phyloP scores from a whole-genome alignment of 345 rosid species.

The Cardamine chenopodiifolia region DNA sequence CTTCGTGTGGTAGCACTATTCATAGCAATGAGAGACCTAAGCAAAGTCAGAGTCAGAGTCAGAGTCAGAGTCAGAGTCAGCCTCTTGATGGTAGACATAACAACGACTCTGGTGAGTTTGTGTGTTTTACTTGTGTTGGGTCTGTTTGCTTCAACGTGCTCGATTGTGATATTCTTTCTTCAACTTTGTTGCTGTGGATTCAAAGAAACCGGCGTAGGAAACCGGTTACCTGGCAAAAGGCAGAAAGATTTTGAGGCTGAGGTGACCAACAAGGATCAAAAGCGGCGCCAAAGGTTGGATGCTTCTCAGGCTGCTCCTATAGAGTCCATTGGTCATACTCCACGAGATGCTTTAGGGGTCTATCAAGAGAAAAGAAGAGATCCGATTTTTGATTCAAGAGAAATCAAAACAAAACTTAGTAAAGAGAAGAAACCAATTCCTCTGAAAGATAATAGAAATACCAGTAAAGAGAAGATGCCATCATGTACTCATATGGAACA shows the following conservation, averaged over 20 bases:
- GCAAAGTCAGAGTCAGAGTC: constrained; percentile 39
- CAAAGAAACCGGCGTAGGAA: constrained; percentile 61
- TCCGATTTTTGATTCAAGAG: background rate
- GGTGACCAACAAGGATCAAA: constrained; percentile 47
- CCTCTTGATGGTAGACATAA: constrained; percentile 46
- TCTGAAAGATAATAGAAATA: background rate
- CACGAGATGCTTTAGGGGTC: constrained; percentile 15
- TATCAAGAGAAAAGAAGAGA: constrained; percentile 28
- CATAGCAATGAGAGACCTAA: constrained; percentile 47
- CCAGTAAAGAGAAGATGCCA: background rate
- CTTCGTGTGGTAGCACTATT: constrained; percentile 40
- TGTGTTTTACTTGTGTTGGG: constrained; percentile 54
- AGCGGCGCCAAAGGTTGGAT: constrained; percentile 35
- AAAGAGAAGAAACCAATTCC: constrained; percentile 11
- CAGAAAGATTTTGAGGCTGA: constrained; percentile 46
- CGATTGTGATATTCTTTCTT: constrained; percentile 46
- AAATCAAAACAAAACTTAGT: constrained; percentile 6
- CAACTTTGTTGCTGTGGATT: constrained; percentile 51
- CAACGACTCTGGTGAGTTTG: constrained; percentile 58
- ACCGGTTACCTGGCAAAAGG: constrained; percentile 55
- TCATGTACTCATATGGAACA: background rate
- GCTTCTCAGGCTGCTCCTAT: constrained; percentile 34
- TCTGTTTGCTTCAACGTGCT: constrained; percentile 46
- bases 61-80: constrained; percentile 38
- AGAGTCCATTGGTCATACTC: constrained; percentile 33